Percentiles rank a stretch among this genome's conserved stretches.
These are phyloP conservation scores for Apostasia ramifera DNA, from an alignment of 106 monocot species.

Conservation along the genomic window DNA sequence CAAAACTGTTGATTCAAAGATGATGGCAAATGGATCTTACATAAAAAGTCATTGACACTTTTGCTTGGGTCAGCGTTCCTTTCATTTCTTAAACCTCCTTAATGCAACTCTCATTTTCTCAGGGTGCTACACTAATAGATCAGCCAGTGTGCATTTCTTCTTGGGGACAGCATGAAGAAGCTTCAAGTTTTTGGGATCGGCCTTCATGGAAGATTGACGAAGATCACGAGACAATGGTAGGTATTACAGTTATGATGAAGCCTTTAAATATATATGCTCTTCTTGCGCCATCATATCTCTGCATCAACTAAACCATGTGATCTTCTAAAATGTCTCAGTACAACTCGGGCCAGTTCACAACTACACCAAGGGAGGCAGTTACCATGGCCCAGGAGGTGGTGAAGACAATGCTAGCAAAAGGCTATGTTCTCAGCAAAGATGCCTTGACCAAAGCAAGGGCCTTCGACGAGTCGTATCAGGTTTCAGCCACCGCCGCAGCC, in stretches of 20 bases:
- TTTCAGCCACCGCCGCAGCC: slow-evolving; percentile 58
- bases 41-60: too few relatives aligned
- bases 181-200: slow-evolving; percentile 55
- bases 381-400: slow-evolving; percentile 74
- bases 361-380: slow-evolving; percentile 56
- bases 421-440: slow-evolving; percentile 67
- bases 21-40: too few relatives aligned
- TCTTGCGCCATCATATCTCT: not conserved
- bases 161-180: slow-evolving; percentile 67
- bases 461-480: slow-evolving; percentile 59
- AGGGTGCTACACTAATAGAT: slow-evolving; percentile 92
- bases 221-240: slow-evolving; percentile 39
- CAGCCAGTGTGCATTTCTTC: slow-evolving; percentile 80
- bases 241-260: not conserved
- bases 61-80: too few relatives aligned
- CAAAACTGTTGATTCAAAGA: too few relatives aligned
- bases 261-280: not conserved
- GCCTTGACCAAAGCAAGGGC: slow-evolving; percentile 66
- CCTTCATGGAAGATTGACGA: slow-evolving; percentile 50
- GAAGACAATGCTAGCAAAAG: slow-evolving; percentile 72
- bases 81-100: not conserved
- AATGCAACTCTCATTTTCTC: slow-evolving; percentile 19
- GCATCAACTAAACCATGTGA: not conserved
- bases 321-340: not conserved
- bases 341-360: slow-evolving; percentile 17